Evolutionary conservation across 2,329 filamentous ascomycete genomes (phyloP), one percentile per base, ranked within the genome.

Genomic region (Paraphoma chrysanthemicola): DNA sequence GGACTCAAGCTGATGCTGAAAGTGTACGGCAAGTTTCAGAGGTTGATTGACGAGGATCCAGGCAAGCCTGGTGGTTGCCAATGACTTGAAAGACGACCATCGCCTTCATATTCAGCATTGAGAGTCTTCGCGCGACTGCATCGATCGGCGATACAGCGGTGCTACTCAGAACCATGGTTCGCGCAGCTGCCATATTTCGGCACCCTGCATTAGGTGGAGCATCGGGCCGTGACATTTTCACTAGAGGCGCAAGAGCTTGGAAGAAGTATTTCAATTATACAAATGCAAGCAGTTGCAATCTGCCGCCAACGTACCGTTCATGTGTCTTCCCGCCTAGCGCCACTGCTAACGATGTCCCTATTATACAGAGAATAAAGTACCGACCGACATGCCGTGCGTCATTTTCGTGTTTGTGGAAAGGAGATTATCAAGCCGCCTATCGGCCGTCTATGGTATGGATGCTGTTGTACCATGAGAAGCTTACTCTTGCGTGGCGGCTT

Each of bases 401-500:
- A 42, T 47, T 48, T 53, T 48, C 23, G 18, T 47, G 18, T 30
- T 47, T 53, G 5, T 42, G 39, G 44, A 39, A 45, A 29, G 44
- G 18, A 17, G 12, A 23, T 36, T 23, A 16, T 14, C 17, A n/a
- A 53, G 46, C 46, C 28, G 28, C 18, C 36, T 23, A n/a, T 31
- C 11, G 28, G 12, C 33, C 44, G 30, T 44, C 28, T 51, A 48
- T 44, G 38, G 28, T 18, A 30, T 16, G n/a, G 29, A n/a, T 36
- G 31, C 10, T 14, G 16, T 45, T 17, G 23, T 9, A 4, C 17
- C 39, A 5, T 4, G 18, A 31, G 6, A 42, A 12, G 28, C 45
- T 53, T 61, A 66, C 63, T 71, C 66, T 46, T 67, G 55, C 8
- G 76, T 78, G 7, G 76, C 76, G 12, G 69, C 73, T 51, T 76